These are phyloP conservation scores for Limnanthes douglasii DNA, from an alignment of 345 rosid species.

Conservation along the genomic window DNA sequence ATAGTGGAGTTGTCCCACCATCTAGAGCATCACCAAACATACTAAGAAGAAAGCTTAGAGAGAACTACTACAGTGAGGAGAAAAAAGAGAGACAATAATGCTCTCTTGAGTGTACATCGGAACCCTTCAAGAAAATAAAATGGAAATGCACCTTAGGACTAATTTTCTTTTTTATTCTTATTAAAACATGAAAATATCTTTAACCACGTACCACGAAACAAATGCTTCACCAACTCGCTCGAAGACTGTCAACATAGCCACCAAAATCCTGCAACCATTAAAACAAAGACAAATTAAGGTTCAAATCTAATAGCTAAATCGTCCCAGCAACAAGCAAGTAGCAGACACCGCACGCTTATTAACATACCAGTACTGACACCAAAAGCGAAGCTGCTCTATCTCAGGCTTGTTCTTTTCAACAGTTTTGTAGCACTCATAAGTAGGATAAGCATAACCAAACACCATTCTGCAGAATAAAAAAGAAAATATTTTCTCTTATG, in stretches of 20 bases:
- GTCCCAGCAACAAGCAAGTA: background rate
- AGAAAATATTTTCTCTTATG: too few species aligned
- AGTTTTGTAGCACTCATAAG: conserved; percentile 59
- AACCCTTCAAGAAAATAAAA: conserved; percentile 36
- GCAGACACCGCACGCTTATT: background rate
- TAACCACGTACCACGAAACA: conserved; percentile 41
- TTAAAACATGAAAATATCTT: background rate
- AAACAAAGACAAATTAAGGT: background rate
- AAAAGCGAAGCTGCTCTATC: conserved; percentile 41
- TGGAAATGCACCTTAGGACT: background rate
- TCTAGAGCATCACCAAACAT: too few species aligned
- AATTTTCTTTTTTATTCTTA: background rate
- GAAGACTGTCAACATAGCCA: conserved; percentile 45
- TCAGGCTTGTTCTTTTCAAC: conserved; percentile 41
- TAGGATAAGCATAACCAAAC: conserved; percentile 71
- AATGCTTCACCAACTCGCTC: conserved; percentile 64
- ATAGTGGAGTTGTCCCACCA: too few species aligned
- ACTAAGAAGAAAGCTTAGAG: too few species aligned
- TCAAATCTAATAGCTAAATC: background rate
- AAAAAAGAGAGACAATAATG: too few species aligned
- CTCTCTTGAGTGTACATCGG: conserved; percentile 78
- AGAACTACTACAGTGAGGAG: too few species aligned
- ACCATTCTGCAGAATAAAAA: conserved; percentile 56
- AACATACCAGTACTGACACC: conserved; percentile 82
- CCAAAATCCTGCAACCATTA: conserved; percentile 44